phyloP scores from a whole-genome alignment of 176 grass and related monocot species.

The Triticum monococcum region DNA sequence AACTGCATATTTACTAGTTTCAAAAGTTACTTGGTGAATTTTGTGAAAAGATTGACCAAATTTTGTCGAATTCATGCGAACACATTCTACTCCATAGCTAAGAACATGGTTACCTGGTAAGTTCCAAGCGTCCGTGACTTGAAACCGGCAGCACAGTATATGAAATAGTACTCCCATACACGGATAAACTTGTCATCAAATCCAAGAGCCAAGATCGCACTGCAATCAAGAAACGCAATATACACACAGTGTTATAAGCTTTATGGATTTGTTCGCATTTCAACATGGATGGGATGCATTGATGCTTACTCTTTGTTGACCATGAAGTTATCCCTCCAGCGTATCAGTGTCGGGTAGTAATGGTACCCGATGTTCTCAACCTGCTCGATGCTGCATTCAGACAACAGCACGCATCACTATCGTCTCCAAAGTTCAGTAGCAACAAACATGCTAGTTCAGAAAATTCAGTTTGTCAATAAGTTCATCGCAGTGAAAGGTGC shows the following conservation, averaged over 20 bases:
- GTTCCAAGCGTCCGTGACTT: constrained; percentile 59
- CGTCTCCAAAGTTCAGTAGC: neutral
- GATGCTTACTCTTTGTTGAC: constrained; percentile 44
- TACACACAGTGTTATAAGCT: neutral
- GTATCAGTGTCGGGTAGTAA: constrained; percentile 57
- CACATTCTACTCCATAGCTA: neutral
- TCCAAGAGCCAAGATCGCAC: constrained; percentile 49
- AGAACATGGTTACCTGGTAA: constrained; percentile 37
- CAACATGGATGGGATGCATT: neutral
- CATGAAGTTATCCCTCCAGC: constrained; percentile 57
- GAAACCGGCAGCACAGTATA: constrained; percentile 74
- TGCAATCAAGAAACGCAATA: constrained; percentile 13
- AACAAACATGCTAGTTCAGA: neutral
- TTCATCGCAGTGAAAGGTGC: neutral
- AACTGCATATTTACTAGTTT: neutral
- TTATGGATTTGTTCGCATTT: neutral
- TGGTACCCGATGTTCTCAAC: constrained; percentile 66
- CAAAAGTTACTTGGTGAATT: neutral
- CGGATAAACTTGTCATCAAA: constrained; percentile 62
- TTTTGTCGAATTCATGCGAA: neutral
- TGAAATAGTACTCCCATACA: constrained; percentile 68
- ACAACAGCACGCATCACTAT: neutral
- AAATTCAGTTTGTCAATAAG: too few relatives aligned
- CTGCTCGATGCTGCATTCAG: constrained; percentile 52
- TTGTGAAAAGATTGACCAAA: neutral